phyloP scores from a whole-genome alignment of 2,329 filamentous ascomycete species.

The Venturia aucupariae region DNA sequence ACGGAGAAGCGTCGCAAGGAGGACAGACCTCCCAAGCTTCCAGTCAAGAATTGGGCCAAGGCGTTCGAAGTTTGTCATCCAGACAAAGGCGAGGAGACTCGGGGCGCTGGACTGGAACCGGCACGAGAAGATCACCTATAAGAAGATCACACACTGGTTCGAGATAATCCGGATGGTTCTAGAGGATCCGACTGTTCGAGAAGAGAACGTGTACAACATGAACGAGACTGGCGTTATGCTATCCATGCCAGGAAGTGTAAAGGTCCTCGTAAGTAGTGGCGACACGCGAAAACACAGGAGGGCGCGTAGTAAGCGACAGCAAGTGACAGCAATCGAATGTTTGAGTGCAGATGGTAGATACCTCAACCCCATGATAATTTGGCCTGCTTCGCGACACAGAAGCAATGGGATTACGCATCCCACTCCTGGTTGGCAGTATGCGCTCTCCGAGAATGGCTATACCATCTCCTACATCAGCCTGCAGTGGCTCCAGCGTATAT shows the following conservation, averaged over 20 bases:
- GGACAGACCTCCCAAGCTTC: neutral
- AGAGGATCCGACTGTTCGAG: constrained; percentile 11
- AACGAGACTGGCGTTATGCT: constrained; percentile 14
- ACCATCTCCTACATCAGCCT: constrained; percentile 23
- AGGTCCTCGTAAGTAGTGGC: constrained; percentile 14
- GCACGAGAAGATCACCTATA: constrained; percentile 17
- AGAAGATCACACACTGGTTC: constrained; percentile 17
- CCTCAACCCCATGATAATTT: too few species aligned
- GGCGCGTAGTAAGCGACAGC: too few species aligned
- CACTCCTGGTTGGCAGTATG: constrained; percentile 18
- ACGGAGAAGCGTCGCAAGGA: neutral
- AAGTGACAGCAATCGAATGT: too few species aligned
- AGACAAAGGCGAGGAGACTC: constrained; percentile 17
- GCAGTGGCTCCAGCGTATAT: constrained; percentile 24
- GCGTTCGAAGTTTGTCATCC: constrained; percentile 18
- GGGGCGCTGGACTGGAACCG: constrained; percentile 21
- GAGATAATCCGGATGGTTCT: constrained; percentile 17
- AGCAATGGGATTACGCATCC: constrained; percentile 15
- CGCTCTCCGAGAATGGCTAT: constrained; percentile 16
- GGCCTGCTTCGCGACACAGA: neutral
- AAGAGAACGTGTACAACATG: constrained; percentile 19
- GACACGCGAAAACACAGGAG: constrained; percentile 6
- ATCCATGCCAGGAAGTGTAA: neutral
- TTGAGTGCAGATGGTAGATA: too few species aligned
- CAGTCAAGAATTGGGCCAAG: constrained; percentile 18